These are phyloP conservation scores for Podospora tetraspora DNA, from an alignment of 495 filamentous ascomycete species.

Conservation along the genomic window DNA sequence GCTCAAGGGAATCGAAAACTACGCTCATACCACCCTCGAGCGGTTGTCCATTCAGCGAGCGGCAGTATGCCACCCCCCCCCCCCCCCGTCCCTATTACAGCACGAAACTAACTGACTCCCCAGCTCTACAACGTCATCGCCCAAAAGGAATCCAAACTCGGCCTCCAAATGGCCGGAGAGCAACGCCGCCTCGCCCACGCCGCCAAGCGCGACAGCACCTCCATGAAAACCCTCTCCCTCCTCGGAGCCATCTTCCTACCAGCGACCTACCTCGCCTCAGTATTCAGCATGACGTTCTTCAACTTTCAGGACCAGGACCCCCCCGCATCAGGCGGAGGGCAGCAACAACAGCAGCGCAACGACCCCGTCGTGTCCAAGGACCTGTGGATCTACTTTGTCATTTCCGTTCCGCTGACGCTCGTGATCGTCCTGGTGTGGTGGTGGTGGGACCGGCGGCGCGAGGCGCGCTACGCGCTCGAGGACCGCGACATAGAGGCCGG, in stretches of 20 bases:
- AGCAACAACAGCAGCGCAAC: conserved; percentile 2
- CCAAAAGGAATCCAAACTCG: conserved; percentile 52
- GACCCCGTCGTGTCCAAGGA: conserved; percentile 31
- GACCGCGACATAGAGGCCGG: conserved; percentile 47
- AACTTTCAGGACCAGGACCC: conserved; percentile 39
- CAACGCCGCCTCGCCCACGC: conserved; percentile 52
- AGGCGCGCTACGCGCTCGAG: conserved; percentile 40
- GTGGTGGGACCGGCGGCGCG: conserved; percentile 42
- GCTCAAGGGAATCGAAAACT: conserved; percentile 52
- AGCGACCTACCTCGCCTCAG: conserved; percentile 48
- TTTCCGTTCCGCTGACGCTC: conserved; percentile 47
- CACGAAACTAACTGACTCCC: neutral
- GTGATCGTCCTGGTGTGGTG: conserved; percentile 44
- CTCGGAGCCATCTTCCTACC: conserved; percentile 54
- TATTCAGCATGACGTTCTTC: conserved; percentile 56
- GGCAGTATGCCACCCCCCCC: conserved; percentile 40
- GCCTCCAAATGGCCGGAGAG: conserved; percentile 52
- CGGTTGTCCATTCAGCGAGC: conserved; percentile 49
- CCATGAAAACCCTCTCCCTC: conserved; percentile 53
- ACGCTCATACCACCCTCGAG: conserved; percentile 50
- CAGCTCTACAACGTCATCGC: conserved; percentile 55
- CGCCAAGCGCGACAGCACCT: conserved; percentile 50
- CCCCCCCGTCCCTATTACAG: neutral
- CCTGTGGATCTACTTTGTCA: conserved; percentile 53
- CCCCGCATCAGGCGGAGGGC: neutral